Percentiles rank a stretch among this genome's conserved stretches.
Evolutionary conservation across 257 asterid species (phyloP).

Genomic region (Voacanga thouarsii): DNA sequence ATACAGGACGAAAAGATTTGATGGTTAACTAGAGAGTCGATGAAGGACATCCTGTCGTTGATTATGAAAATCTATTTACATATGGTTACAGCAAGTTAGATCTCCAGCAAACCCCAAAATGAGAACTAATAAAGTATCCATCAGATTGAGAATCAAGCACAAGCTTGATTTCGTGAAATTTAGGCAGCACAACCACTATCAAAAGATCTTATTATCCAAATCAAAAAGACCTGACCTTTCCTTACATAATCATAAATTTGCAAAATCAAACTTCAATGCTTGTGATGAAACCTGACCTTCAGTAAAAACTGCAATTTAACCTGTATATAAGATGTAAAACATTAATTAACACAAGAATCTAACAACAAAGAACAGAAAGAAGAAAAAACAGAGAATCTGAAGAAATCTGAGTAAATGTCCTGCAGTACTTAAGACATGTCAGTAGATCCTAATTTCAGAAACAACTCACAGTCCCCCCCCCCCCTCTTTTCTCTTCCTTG

Average conservation of each 20-base stretch:
- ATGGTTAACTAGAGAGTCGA: not conserved
- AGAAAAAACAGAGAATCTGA: not conserved
- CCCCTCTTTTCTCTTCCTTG: too few relatives aligned
- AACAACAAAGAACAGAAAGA: not conserved
- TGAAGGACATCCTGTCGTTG: not conserved
- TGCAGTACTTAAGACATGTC: too few relatives aligned
- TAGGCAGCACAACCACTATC: not conserved
- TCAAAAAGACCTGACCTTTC: not conserved
- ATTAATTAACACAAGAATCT: not conserved
- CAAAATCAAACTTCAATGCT: slow-evolving; percentile 37
- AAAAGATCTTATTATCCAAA: slow-evolving; percentile 1
- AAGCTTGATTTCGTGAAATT: not conserved
- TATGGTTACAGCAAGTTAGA: slow-evolving; percentile 22
- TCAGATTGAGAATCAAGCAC: slow-evolving; percentile 5
- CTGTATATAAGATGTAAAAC: slow-evolving; percentile 36
- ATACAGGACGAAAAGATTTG: not conserved
- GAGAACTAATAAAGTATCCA: slow-evolving; percentile 33
- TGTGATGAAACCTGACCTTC: slow-evolving; percentile 93
- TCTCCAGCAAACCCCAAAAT: slow-evolving; percentile 50
- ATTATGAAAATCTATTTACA: slow-evolving; percentile 13
- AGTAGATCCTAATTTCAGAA: not conserved
- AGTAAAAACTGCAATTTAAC: slow-evolving; percentile 88
- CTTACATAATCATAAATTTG: not conserved
- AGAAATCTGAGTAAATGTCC: not conserved
- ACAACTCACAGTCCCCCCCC: not conserved